Conservation (phyloP, 306 rosid species). For the Mucuna pruriens region DNA sequence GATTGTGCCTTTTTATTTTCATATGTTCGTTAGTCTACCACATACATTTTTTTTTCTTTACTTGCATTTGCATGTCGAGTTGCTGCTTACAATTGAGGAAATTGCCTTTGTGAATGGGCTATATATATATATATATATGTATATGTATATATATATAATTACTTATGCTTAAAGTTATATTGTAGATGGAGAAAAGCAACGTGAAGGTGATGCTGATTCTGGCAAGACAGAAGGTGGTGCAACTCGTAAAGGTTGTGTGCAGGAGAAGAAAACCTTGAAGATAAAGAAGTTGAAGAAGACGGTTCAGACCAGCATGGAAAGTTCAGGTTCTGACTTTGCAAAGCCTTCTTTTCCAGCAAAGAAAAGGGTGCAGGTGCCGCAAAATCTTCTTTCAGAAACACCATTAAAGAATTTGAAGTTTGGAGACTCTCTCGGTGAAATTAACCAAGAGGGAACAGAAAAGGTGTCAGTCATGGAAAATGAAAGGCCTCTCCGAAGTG, state of each 20-base stretch:
- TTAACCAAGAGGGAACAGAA: conserved; percentile 44
- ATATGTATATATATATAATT: too few relatives aligned
- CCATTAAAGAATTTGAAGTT: conserved; percentile 49
- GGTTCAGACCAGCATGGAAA: conserved; percentile 29
- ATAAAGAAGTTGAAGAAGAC: conserved; percentile 44
- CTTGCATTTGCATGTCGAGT: neutral
- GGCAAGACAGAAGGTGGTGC: conserved; percentile 36
- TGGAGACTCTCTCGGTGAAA: conserved; percentile 31
- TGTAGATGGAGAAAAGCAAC: conserved; percentile 56
- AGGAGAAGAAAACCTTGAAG: conserved; percentile 31
- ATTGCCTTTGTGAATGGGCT: neutral
- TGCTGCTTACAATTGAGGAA: neutral
- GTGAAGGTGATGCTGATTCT: conserved; percentile 38
- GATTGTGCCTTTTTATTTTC: neutral
- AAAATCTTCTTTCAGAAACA: conserved; percentile 62
- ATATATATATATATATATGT: too few relatives aligned
- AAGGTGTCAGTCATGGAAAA: conserved; percentile 33
- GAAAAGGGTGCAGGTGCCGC: conserved; percentile 96
- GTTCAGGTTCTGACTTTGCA: conserved; percentile 41
- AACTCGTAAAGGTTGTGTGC: conserved; percentile 26
- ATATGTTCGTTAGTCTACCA: neutral
- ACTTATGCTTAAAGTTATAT: neutral
- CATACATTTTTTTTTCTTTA: neutral
- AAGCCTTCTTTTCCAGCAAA: conserved; percentile 86
- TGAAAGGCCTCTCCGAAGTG: conserved; percentile 34